phyloP scores from a whole-genome alignment of 129 eudicot species.

The Artemisia annua region DNA sequence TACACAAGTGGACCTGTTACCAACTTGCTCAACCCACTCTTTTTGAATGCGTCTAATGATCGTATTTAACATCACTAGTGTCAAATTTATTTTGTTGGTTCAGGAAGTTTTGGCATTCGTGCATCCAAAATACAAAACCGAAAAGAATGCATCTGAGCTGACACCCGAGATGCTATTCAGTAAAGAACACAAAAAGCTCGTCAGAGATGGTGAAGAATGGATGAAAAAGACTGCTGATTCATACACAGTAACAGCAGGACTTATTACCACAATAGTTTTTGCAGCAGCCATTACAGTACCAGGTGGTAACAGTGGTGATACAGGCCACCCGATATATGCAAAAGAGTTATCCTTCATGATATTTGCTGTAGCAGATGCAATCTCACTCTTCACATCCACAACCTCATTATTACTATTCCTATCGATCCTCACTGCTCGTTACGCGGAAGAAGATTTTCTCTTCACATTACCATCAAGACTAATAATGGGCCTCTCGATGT shows the following conservation, averaged over 20 bases:
- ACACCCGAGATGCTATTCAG: conserved; percentile 40
- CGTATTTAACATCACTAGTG: too few species aligned
- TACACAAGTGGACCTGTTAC: too few species aligned
- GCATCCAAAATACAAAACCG: conserved; percentile 39
- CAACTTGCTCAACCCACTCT: too few species aligned
- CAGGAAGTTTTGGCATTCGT: conserved; percentile 35
- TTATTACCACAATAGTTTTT: conserved; percentile 37
- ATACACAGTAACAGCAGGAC: conserved; percentile 39
- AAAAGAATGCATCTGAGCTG: conserved; percentile 33
- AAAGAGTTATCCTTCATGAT: conserved; percentile 30
- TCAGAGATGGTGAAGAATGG: conserved; percentile 41
- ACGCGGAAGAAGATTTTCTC: conserved; percentile 43
- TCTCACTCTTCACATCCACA: conserved; percentile 48
- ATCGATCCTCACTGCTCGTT: conserved; percentile 45
- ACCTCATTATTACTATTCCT: conserved; percentile 40
- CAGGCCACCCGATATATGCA: conserved; percentile 34
- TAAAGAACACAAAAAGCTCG: conserved; percentile 36
- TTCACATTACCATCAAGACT: conserved; percentile 37
- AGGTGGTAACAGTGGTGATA: conserved; percentile 36
- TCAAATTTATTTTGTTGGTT: too few species aligned
- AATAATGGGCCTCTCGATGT: conserved; percentile 33
- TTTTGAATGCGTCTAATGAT: too few species aligned
- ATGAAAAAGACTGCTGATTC: conserved; percentile 41
- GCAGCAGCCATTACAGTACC: conserved; percentile 45
- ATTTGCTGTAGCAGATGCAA: conserved; percentile 45